Base-by-base conservation (phyloP, 768 basidiomycete genomes). In the Boletus pseudo-olivaceus region DNA sequence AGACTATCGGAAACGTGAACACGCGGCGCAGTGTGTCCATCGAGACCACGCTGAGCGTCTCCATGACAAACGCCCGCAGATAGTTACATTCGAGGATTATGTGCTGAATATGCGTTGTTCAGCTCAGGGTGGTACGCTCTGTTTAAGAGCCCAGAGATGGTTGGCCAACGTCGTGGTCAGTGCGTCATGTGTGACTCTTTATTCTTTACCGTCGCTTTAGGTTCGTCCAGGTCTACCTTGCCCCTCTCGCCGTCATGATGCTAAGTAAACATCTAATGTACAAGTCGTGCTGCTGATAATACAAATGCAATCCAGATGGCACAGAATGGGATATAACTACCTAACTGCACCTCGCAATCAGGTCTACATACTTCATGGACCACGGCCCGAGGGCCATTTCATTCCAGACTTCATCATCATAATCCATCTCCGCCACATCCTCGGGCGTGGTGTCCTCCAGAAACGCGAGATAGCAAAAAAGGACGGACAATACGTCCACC, bases 401-500 rank as follows among this genome's bases (percentile, higher is more conserved):
- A n/a, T 35, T 2, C 58, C 62, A 63, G 7, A 53, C n/a, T 1
- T 41, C 26, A 39, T 61, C 51, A 23, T 17, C n/a, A n/a, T 33
- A 51, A 1, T 37, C 19, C 38, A 6, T 19, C 1, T 49, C 23
- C 43, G 20, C 17, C 7, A 46, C 0, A 6, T 42, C 12, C 10
- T 33, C 2, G 9, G 4, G 5, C 11, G 15, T 48, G 9, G 27
- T 12, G 20, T 29, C 51, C 11, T 56, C 45, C n/a, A 63, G 33
- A 39, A 54, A 63, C 14, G 47, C 37, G 38, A 60, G 58, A 35
- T 53, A 64, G 48, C 48, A 55, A 40, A 60, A 39, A 15, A 57
- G 38, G 37, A 63, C 7, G n/a, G 55, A 44, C 17, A 54, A 9
- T 0, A 63, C 55, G 20, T 64, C 59, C 1, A 46, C 51, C 38